Base-by-base conservation (phyloP, 805 yeast species). In the Candida arabinofermentans region DNA sequence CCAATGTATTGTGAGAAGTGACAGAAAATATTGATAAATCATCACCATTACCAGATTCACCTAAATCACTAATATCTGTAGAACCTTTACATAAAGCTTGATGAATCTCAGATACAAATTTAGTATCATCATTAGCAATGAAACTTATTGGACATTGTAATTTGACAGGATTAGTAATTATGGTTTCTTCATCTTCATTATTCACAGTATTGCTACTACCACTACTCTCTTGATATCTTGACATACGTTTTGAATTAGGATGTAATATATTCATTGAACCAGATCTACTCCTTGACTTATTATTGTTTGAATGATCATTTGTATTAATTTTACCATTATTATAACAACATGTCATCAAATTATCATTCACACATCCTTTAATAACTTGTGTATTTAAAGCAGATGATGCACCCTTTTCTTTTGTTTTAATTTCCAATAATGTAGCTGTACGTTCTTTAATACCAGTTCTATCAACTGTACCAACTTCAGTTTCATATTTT, bases 401-500 rank as follows among this genome's bases (percentile, higher is more conserved):
- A 39, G 26, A 40, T 14, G 61, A 37, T 19, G 70, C 61, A 27
- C 57, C 39, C 49, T 66, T 65, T 23, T 67, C 68, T 56, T 71
- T 79, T 0, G 90, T 75, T 49, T 80, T 75, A 27, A 85, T 67
- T 56, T 85, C 91, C 46, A 83, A 69, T 14, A 85, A 56, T 0
- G 85, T 70, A 8, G 81, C 65, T 3, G 71, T 65, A 39, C 84
- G 68, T 47, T 84, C 90, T 47, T 58, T 58, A 41, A 64, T 44
- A 42, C 73, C 55, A 35, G 57, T 41, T 29, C 54, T 50, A 30
- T 67, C 68, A 3, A 54, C 51, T 4, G 54, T 54, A 21, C 75
- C 76, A 30, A 72, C 76, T 37, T 81, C 86, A 39, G 70, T 71
- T 50, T 77, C 83, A 44, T 61, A 66, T 32, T 71, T 68, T 44